phyloP scores from a whole-genome alignment of 2,329 filamentous ascomycete species.

The Diaporthe capsici region DNA sequence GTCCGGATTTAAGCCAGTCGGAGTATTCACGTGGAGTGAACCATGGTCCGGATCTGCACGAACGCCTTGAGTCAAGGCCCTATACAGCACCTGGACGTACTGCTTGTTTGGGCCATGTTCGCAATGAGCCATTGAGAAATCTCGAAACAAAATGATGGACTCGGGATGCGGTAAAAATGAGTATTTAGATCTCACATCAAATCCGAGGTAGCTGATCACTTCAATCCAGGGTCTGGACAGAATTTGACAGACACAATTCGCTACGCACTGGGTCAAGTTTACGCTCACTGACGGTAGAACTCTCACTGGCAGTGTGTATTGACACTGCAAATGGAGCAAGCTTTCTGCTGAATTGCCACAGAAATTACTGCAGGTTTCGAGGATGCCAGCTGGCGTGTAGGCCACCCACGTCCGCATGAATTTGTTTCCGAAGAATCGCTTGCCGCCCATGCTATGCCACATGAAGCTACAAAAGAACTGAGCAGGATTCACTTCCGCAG shows the following conservation, averaged over 20 bases:
- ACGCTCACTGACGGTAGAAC: no score
- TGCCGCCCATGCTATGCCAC: background rate
- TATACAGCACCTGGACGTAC: no score
- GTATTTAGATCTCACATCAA: background rate
- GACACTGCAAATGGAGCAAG: background rate
- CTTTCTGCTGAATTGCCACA: background rate
- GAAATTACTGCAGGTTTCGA: background rate
- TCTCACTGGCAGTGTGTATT: background rate
- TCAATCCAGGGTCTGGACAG: accelerated
- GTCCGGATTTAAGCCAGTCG: background rate
- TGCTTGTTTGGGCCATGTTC: background rate
- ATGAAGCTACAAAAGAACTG: background rate
- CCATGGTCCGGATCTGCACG: background rate
- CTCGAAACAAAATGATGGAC: background rate
- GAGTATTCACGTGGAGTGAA: background rate
- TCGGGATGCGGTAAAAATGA: no score
- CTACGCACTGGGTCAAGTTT: background rate
- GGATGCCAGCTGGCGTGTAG: background rate
- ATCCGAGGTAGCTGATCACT: background rate
- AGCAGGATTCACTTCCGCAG: background rate
- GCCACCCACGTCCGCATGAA: background rate
- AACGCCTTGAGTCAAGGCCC: background rate
- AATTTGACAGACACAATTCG: background rate
- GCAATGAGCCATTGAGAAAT: background rate
- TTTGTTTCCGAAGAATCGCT: no score